phyloP scores from a whole-genome alignment of 441 rosid genomes.

The Pelargonium fulgidum region DNA sequence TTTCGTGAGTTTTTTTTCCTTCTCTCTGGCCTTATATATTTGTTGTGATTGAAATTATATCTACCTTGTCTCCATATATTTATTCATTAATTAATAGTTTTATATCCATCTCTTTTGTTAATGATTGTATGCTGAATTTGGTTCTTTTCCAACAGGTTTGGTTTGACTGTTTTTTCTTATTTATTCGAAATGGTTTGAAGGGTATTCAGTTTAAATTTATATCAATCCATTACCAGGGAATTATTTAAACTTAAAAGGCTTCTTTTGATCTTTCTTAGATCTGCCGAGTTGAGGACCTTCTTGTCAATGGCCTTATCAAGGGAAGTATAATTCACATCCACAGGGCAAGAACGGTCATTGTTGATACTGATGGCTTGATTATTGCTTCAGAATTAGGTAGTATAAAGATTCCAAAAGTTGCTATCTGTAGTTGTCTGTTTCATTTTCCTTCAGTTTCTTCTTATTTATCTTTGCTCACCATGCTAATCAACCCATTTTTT shows the following conservation, averaged over 20 bases:
- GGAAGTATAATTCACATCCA: conserved; percentile 96
- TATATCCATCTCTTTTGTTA: no score
- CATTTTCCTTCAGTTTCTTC: neutral
- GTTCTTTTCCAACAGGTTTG: no score
- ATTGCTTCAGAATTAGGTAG: conserved; percentile 89
- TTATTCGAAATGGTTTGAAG: neutral
- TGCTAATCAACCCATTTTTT: conserved; percentile 15
- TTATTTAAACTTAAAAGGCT: conserved; percentile 13
- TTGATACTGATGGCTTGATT: conserved; percentile 62
- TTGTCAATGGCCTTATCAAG: conserved; percentile 71
- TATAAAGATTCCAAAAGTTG: conserved; percentile 13
- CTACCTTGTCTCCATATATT: no score
- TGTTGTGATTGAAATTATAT: no score
- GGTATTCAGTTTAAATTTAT: neutral
- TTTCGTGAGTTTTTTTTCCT: no score
- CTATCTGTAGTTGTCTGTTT: conserved; percentile 7
- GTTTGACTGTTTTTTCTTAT: no score
- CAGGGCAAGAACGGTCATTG: conserved; percentile 75
- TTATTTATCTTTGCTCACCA: neutral
- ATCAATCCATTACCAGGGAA: neutral
- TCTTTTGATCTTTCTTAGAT: conserved; percentile 41
- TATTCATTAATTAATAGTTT: no score
- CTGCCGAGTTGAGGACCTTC: conserved; percentile 94
- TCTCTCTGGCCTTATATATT: no score
- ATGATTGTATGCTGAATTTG: no score